Evolutionary conservation across 129 eudicot genomes (phyloP).

Genomic region (Saussurea involucrata): DNA sequence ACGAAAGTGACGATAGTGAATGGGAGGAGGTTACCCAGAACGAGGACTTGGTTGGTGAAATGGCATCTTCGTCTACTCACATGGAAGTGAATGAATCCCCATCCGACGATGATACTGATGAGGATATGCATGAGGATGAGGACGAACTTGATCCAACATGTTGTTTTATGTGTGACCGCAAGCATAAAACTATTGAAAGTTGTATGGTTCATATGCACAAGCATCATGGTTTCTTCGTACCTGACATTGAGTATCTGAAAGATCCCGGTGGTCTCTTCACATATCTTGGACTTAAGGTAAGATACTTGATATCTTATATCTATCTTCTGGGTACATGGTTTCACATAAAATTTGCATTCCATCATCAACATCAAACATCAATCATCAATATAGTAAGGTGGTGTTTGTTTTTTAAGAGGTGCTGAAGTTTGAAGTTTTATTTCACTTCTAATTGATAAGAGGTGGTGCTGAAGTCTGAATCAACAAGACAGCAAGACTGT

Average conservation of each 20-base stretch:
- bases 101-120: conserved; percentile 41
- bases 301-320: background rate
- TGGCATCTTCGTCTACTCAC: conserved; percentile 43
- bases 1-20: conserved; percentile 84
- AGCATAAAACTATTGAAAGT: conserved; percentile 68
- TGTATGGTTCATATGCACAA: conserved; percentile 99
- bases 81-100: conserved; percentile 43
- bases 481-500: no score
- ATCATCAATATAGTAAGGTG: background rate
- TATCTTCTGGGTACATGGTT: background rate
- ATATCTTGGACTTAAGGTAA: conserved; percentile 84
- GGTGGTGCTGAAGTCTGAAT: no score
- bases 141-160: conserved; percentile 71
- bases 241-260: conserved; percentile 82
- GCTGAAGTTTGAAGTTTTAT: no score
- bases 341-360: background rate
- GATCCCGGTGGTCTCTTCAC: conserved; percentile 90
- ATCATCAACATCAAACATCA: background rate
- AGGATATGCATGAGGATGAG: conserved; percentile 20
- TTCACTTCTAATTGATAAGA: no score
- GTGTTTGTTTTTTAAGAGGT: no score
- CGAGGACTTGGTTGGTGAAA: conserved; percentile 52
- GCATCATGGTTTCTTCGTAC: conserved; percentile 87
- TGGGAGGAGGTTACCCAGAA: conserved; percentile 84
- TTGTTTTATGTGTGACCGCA: conserved; percentile 87